These are phyloP conservation scores for Circinella minor DNA, from an alignment of 371 early-diverging fungal genomes.

Conservation along the genomic window DNA sequence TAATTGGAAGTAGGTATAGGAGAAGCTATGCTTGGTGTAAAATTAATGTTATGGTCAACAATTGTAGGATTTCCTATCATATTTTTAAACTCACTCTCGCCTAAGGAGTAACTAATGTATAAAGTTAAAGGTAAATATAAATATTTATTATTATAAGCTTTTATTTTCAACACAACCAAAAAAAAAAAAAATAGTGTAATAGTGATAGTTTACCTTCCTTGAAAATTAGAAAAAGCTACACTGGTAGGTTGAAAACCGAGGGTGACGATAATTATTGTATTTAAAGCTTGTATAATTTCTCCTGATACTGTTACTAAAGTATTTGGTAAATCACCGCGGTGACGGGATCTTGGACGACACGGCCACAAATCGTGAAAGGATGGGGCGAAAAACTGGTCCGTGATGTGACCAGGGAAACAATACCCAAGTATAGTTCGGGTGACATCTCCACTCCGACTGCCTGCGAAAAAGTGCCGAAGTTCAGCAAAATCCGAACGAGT, in stretches of 20 bases:
- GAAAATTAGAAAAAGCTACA: neutral
- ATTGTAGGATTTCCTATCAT: neutral
- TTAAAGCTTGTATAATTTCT: neutral
- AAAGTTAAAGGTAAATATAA: neutral
- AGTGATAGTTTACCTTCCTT: neutral
- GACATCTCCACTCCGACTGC: neutral
- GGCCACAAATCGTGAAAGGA: constrained; percentile 2
- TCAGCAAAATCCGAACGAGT: neutral
- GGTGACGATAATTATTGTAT: neutral
- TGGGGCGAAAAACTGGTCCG: neutral
- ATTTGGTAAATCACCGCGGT: neutral
- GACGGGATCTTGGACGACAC: neutral
- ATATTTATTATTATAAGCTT: too few species aligned
- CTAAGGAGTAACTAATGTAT: neutral
- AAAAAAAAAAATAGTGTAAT: neutral
- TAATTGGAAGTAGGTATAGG: neutral
- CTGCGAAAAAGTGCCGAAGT: neutral
- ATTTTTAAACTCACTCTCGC: neutral
- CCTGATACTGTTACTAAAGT: neutral
- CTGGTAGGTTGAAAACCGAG: neutral
- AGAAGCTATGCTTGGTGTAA: too few species aligned
- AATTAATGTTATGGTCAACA: neutral
- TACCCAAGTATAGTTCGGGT: too few species aligned
- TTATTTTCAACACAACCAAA: neutral
- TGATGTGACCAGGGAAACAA: too few species aligned